A percentile compares a stretch with the other conserved stretches of the same genome.
These are phyloP conservation scores for Arthrobotrys conoides DNA, from an alignment of 2,329 filamentous ascomycete genomes.

Conservation along the genomic window DNA sequence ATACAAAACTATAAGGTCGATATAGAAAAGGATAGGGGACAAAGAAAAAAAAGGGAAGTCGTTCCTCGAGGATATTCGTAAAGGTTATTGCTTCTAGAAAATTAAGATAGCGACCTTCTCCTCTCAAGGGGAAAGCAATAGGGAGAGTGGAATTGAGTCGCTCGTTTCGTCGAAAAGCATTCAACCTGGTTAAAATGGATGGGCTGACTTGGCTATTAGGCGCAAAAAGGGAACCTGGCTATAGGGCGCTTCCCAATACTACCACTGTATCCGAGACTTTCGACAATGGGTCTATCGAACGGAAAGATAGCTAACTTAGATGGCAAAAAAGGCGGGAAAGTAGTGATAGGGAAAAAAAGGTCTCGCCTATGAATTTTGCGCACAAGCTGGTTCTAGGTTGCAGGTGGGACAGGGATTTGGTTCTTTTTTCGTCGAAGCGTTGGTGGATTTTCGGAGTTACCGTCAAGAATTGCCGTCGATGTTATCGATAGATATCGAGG, in stretches of 20 bases:
- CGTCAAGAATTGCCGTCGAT: slow-evolving; percentile 29
- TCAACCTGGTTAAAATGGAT: slow-evolving; percentile 59
- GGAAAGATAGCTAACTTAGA: slow-evolving; percentile 1
- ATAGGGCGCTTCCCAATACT: slow-evolving; percentile 53
- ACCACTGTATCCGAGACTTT: slow-evolving; percentile 46
- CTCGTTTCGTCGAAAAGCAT: slow-evolving; percentile 31
- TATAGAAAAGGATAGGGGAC: neutral
- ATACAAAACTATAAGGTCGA: neutral
- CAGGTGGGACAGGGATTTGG: slow-evolving; percentile 34
- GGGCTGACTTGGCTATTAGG: slow-evolving; percentile 42
- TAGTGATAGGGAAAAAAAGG: slow-evolving; percentile 12
- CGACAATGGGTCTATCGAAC: slow-evolving; percentile 20
- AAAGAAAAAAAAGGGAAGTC: neutral
- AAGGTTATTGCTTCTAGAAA: slow-evolving; percentile 20
- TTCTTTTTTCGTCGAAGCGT: slow-evolving; percentile 33
- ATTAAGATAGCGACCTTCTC: slow-evolving; percentile 32
- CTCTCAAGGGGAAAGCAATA: slow-evolving; percentile 54
- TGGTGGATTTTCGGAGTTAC: slow-evolving; percentile 38
- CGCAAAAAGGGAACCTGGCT: slow-evolving; percentile 22
- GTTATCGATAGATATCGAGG: slow-evolving; percentile 38
- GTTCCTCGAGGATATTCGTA: slow-evolving; percentile 9
- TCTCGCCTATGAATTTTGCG: slow-evolving; percentile 11
- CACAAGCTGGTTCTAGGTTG: slow-evolving; percentile 5
- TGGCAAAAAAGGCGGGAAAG: slow-evolving; percentile 1
- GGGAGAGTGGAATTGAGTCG: slow-evolving; percentile 46